Percentiles rank a stretch among this genome's conserved stretches.
Evolutionary conservation across 75 land plant genomes (phyloP).

Genomic region (Cryptomeria japonica): DNA sequence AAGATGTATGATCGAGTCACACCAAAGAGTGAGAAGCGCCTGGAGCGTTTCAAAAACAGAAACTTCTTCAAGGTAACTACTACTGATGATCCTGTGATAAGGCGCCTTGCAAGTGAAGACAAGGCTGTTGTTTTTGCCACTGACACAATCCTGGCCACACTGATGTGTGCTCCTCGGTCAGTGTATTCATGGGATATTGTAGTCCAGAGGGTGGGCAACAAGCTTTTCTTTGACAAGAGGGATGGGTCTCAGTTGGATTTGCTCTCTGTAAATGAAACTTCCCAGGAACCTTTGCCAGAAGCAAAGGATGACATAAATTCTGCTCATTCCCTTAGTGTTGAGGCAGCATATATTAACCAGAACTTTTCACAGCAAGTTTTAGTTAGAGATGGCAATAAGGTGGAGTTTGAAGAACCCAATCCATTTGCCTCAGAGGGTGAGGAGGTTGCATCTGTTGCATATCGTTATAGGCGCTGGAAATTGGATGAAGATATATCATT

Average conservation of each 20-base stretch:
- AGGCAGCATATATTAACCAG: conserved; percentile 97
- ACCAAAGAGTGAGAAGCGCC: conserved; percentile 80
- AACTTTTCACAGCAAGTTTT: conserved; percentile 97
- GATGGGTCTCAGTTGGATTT: conserved; percentile 91
- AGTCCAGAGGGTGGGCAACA: conserved; percentile 91
- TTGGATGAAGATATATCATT: conserved; percentile 78
- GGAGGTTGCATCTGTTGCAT: conserved; percentile 90
- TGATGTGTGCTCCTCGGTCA: conserved; percentile 94
- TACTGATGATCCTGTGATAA: conserved; percentile 94
- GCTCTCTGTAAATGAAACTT: conserved; percentile 82
- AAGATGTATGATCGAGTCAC: conserved; percentile 78
- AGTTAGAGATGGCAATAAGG: conserved; percentile 80
- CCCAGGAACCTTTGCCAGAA: conserved; percentile 90
- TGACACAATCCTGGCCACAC: conserved; percentile 82
- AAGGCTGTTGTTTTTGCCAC: conserved; percentile 96
- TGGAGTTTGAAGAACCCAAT: conserved; percentile 82
- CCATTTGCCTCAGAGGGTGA: conserved; percentile 93
- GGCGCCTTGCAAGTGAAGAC: conserved; percentile 79
- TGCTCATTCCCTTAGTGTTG: conserved; percentile 76
- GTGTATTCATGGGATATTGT: conserved; percentile 98
- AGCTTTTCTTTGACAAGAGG: conserved; percentile 95
- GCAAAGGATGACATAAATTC: conserved; percentile 97
- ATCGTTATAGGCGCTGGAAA: conserved; percentile 94
- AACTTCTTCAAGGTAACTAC: conserved; percentile 97
- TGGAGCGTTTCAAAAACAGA: conserved; percentile 87